A percentile compares a stretch with the other conserved stretches of the same genome.
Conservation (phyloP, 2,329 filamentous ascomycete species). For the Botrytis aclada region DNA sequence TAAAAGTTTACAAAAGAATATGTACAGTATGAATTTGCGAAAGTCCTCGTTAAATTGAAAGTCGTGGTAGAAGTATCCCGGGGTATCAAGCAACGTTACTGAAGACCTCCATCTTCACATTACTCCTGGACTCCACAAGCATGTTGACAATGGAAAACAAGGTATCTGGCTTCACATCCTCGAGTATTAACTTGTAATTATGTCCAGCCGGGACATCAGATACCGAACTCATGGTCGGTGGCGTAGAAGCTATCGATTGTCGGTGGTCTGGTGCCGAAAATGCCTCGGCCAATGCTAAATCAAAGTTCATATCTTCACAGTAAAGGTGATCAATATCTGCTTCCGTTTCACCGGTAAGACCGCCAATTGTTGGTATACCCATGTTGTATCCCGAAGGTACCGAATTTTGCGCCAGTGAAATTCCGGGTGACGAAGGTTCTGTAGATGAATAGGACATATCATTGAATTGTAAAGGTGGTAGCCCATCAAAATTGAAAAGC, state of each 20-base stretch:
- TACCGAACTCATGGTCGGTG: slow-evolving; percentile 5
- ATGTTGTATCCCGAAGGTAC: slow-evolving; percentile 5
- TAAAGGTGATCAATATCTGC: slow-evolving; percentile 8
- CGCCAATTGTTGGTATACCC: not conserved
- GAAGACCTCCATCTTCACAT: slow-evolving; percentile 17
- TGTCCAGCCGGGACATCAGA: slow-evolving; percentile 6
- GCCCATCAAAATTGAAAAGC: slow-evolving; percentile 13
- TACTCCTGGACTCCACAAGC: slow-evolving; percentile 16
- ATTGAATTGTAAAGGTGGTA: slow-evolving; percentile 9
- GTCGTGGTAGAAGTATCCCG: not conserved
- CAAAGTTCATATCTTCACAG: slow-evolving; percentile 14
- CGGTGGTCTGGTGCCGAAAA: slow-evolving; percentile 1
- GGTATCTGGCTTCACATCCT: slow-evolving; percentile 11
- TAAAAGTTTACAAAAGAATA: not conserved
- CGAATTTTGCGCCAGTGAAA: slow-evolving; percentile 10
- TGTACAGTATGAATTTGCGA: slow-evolving; percentile 5
- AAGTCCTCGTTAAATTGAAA: not conserved
- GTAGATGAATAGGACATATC: slow-evolving; percentile 14
- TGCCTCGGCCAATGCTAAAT: slow-evolving; percentile 13
- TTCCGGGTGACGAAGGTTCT: slow-evolving; percentile 8
- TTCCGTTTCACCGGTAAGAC: slow-evolving; percentile 3
- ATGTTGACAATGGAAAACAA: slow-evolving; percentile 14
- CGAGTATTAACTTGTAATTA: slow-evolving; percentile 13
- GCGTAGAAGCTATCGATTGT: slow-evolving; percentile 7
- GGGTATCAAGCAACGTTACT: slow-evolving; percentile 14